phyloP scores from a whole-genome alignment of 202 grass and related monocot species.

The Musa balbisiana region DNA sequence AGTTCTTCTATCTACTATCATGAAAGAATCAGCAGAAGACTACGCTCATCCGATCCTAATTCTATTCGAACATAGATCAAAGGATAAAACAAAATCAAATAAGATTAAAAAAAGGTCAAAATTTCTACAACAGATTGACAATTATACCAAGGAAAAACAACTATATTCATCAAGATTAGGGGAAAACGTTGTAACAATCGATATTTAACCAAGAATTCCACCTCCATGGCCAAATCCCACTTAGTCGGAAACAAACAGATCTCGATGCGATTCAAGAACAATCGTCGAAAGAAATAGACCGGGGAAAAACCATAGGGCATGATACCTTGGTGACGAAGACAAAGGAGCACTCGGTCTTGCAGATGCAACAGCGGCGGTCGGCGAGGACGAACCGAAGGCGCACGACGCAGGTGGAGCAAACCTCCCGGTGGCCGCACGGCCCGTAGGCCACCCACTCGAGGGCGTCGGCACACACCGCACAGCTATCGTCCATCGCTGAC shows the following conservation, averaged over 20 bases:
- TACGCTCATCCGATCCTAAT: no score
- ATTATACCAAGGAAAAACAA: background rate
- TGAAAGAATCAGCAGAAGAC: background rate
- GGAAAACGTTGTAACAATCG: background rate
- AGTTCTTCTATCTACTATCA: background rate
- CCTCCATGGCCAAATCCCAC: background rate
- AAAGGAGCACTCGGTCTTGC: conserved; percentile 11
- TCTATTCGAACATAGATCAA: no score
- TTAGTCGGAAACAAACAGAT: background rate
- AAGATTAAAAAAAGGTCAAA: background rate
- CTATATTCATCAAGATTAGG: no score
- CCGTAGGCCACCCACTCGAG: conserved; percentile 92
- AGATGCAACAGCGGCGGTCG: conserved; percentile 13
- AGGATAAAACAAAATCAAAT: background rate
- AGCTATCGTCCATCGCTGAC: conserved; percentile 70
- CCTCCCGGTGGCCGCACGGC: conserved; percentile 75
- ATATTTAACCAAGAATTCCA: background rate
- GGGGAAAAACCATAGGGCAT: conserved; percentile 11
- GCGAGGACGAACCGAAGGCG: conserved; percentile 69
- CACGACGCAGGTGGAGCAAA: conserved; percentile 25
- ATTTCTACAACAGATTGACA: background rate
- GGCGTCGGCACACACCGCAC: conserved; percentile 73
- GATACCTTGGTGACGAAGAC: conserved; percentile 22
- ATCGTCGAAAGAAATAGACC: conserved; percentile 19
- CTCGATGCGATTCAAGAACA: conserved; percentile 18